Conservation (phyloP, 1,139 yeast genomes). For the Magnusiomyces magnusii region DNA sequence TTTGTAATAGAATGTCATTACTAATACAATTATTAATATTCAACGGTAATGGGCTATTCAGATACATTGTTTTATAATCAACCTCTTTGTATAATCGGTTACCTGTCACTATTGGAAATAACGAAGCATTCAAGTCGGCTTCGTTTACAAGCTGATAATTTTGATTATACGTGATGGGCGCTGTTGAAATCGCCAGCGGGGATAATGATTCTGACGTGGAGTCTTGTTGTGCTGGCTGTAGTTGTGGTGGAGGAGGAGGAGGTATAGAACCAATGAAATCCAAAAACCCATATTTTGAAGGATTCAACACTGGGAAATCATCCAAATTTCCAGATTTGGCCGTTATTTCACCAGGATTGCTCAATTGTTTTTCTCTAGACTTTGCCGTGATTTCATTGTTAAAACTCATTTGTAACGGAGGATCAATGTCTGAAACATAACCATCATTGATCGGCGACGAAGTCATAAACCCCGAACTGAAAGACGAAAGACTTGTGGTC, state of each 20-base stretch:
- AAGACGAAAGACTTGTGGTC: background rate
- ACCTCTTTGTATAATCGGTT: constrained; percentile 15
- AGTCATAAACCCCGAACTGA: background rate
- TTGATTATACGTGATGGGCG: background rate
- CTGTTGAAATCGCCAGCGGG: no score
- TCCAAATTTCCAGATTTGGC: constrained; percentile 8
- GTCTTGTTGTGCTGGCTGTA: background rate
- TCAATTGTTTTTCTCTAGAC: background rate
- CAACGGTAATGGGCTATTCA: background rate
- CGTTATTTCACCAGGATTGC: constrained; percentile 10
- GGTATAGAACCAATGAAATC: background rate
- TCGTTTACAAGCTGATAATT: background rate
- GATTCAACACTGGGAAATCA: constrained; percentile 14
- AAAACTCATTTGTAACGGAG: background rate
- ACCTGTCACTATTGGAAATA: constrained; percentile 14
- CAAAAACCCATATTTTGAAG: constrained; percentile 11
- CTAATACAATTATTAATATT: background rate
- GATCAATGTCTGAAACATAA: constrained; percentile 2
- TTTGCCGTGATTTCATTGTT: background rate
- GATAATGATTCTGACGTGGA: background rate
- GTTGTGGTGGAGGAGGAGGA: background rate
- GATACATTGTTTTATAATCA: background rate
- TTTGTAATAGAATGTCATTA: background rate
- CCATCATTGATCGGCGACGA: background rate
- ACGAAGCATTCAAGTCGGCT: constrained; percentile 1